Base-by-base conservation (phyloP, 805 yeast genomes). In the Wickerhamomyces bisporus region DNA sequence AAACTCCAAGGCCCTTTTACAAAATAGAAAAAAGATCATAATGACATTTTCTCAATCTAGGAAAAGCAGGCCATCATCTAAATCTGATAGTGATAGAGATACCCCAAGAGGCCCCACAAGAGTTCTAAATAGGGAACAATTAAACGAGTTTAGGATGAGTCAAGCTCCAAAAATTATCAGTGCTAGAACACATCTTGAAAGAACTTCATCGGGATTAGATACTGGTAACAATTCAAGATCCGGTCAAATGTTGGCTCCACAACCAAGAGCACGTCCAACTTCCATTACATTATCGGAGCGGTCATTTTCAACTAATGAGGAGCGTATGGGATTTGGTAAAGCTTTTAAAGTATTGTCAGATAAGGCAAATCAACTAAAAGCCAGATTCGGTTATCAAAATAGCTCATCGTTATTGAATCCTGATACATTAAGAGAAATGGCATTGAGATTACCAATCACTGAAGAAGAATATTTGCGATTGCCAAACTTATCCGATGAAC, bases 401-500 rank as follows among this genome's bases (percentile, higher is more conserved):
- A 63, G 67, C 16, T 55, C 61, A 0, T 47, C 64, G 1, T 59
- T 68, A 35, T 62, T 66, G 9, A 52, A 66, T 0, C 65, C 64
- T 39, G 58, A 55, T 2, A 57, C 77, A 0, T 52, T 80, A 40
- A 66, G 68, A 42, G 79, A 75, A 31, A 71, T 81, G 77, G 77
- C 85, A 0, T 45, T 55, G 15, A 64, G 60, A 35, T 61, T 81
- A 24, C 87, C 88, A 2, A 64, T 66, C 3, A 70, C 67, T 13
- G 68, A 68, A 32, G 54, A 50, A 14, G 81, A 68, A 29, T 81
- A 65, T 53, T 57, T 63, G 6, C 54, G 50, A 34, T 48, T 77
- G 34, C 71, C 36, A 16, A 55, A 53, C 4, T 39, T 53, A 16
- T 65, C 58, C 25, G 35, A 26, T 13, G 47, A 44, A 26, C 58